These are phyloP conservation scores for Pouteria glomerata DNA, from an alignment of 148 eudicot genomes.

Conservation along the genomic window DNA sequence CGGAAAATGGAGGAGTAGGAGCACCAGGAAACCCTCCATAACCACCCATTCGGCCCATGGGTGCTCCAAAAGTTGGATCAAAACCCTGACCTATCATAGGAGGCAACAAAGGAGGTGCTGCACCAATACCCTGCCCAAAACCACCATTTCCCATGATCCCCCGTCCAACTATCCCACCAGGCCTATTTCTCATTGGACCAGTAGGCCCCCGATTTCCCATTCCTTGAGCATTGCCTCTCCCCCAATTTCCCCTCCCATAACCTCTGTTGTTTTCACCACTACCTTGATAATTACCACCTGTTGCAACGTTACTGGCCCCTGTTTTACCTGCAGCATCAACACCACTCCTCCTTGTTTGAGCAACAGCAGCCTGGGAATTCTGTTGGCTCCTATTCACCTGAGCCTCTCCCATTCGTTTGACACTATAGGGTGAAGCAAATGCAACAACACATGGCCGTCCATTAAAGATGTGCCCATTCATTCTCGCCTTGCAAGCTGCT, in stretches of 20 bases:
- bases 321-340: slow-evolving; percentile 66
- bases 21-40: slow-evolving; percentile 75
- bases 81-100: slow-evolving; percentile 96
- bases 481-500: slow-evolving; percentile 70
- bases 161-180: slow-evolving; percentile 56
- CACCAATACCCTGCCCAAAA: slow-evolving; percentile 61
- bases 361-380: slow-evolving; percentile 46
- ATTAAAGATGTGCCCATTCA: slow-evolving; percentile 80
- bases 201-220: slow-evolving; percentile 67
- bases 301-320: slow-evolving; percentile 32
- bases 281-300: slow-evolving; percentile 50
- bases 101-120: slow-evolving; percentile 74
- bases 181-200: slow-evolving; percentile 62
- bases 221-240: slow-evolving; percentile 49
- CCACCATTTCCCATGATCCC: slow-evolving; percentile 46
- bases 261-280: slow-evolving; percentile 58
- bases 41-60: slow-evolving; percentile 81
- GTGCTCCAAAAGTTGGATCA: slow-evolving; percentile 73
- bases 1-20: slow-evolving; percentile 70
- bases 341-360: slow-evolving; percentile 60
- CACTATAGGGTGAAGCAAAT: slow-evolving; percentile 66
- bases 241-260: slow-evolving; percentile 66
- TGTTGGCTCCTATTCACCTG: slow-evolving; percentile 55
- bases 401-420: slow-evolving; percentile 74
- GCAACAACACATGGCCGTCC: slow-evolving; percentile 87